Conservation (phyloP, 805 yeast species). For the Candida dajiaensis region DNA sequence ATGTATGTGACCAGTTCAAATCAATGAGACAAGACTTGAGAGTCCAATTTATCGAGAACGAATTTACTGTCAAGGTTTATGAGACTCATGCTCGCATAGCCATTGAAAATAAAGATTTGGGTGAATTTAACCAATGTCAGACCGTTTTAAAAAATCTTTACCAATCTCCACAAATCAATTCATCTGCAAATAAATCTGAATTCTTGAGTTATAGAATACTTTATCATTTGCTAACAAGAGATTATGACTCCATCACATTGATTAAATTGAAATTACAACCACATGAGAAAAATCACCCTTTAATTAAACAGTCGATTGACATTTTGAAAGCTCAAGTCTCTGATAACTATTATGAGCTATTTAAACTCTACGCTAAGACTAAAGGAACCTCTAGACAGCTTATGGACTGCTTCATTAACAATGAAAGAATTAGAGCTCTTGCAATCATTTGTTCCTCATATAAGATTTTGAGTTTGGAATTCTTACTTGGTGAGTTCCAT, state of each 20-base stretch:
- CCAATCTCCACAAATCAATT: conserved; percentile 31
- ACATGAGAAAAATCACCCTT: conserved; percentile 16
- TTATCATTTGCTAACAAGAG: conserved; percentile 70
- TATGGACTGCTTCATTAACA: conserved; percentile 47
- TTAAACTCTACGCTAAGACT: conserved; percentile 35
- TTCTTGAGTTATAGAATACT: conserved; percentile 68
- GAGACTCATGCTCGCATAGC: conserved; percentile 87
- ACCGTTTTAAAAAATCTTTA: conserved; percentile 68
- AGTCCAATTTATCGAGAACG: conserved; percentile 79
- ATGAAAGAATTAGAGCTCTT: conserved; percentile 54
- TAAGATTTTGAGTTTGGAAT: conserved; percentile 37
- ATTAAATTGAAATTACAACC: conserved; percentile 39
- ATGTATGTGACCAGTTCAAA: conserved; percentile 84
- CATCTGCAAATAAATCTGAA: conserved; percentile 45
- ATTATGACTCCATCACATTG: conserved; percentile 31
- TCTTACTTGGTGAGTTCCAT: conserved; percentile 32
- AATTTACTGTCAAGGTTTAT: conserved; percentile 73
- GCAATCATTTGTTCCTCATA: conserved; percentile 52
- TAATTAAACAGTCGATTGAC: conserved; percentile 22
- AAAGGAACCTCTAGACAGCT: conserved; percentile 39
- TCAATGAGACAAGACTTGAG: conserved; percentile 90
- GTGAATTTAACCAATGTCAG: conserved; percentile 94
- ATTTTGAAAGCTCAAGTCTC: conserved; percentile 28
- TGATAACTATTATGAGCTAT: conserved; percentile 49
- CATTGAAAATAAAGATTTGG: conserved; percentile 74